These are phyloP conservation scores for Coniosporium apollinis DNA, from an alignment of 495 filamentous ascomycete genomes.

Conservation along the genomic window DNA sequence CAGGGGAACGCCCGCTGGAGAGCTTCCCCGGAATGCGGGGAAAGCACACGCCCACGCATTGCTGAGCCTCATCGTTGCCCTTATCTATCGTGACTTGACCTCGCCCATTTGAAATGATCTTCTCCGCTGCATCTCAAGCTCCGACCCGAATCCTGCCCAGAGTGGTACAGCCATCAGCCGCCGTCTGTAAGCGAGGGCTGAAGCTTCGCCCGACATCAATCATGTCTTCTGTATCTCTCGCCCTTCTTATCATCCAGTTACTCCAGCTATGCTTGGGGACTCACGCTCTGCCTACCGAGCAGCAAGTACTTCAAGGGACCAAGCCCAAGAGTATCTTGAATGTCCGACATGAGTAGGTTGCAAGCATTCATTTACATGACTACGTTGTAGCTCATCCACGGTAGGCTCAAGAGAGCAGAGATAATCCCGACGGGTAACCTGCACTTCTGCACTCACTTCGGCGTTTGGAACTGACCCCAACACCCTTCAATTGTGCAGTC, in stretches of 20 bases:
- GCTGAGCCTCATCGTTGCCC: too few species aligned
- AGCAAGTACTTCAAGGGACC: constrained; percentile 1
- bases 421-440: constrained; percentile 40
- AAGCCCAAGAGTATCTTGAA: neutral
- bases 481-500: constrained; percentile 22
- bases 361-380: neutral
- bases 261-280: constrained; percentile 1
- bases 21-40: too few species aligned
- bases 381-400: neutral
- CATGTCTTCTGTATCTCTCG: neutral
- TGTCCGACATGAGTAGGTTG: constrained; percentile 11
- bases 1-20: too few species aligned
- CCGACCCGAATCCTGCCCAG: too few species aligned
- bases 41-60: too few species aligned
- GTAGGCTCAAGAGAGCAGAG: constrained; percentile 38
- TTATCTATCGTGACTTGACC: too few species aligned
- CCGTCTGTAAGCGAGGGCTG: too few species aligned
- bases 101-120: too few species aligned
- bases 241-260: constrained; percentile 2
- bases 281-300: constrained; percentile 5
- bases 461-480: constrained; percentile 2
- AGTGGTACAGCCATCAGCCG: too few species aligned
- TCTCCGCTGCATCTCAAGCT: too few species aligned
- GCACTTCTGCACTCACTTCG: constrained; percentile 6
- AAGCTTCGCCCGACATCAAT: too few species aligned